A percentile compares a stretch with the other conserved stretches of the same genome.
Evolutionary conservation across 139 green algal species (phyloP).

Genomic region (Penium margaritaceum): DNA sequence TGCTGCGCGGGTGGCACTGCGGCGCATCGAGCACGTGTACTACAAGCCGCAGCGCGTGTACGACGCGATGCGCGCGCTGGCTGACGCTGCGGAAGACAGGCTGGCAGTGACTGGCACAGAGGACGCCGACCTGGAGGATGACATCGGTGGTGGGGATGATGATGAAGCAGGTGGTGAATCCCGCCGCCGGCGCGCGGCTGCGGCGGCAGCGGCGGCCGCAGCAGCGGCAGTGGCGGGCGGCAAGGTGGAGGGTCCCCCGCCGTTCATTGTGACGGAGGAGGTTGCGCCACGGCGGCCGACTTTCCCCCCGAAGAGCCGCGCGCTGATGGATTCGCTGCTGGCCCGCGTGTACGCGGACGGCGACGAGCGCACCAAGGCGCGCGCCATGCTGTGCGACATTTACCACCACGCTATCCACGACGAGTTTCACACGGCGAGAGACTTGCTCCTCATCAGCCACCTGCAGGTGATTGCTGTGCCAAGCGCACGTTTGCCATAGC

Average conservation of each 20-base stretch:
- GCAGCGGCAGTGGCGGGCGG: slow-evolving; percentile 55
- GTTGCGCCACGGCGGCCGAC: slow-evolving; percentile 14
- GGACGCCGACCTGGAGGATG: no score
- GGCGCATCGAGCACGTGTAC: slow-evolving; percentile 92
- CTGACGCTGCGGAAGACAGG: no score
- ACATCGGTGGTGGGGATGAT: no score
- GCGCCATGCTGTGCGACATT: slow-evolving; percentile 89
- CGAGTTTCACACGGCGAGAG: slow-evolving; percentile 82
- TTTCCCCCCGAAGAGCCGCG: slow-evolving; percentile 34
- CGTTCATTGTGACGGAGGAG: slow-evolving; percentile 24
- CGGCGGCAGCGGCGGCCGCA: not conserved
- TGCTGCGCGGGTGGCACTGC: slow-evolving; percentile 62
- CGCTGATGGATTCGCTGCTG: slow-evolving; percentile 54
- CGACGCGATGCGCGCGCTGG: slow-evolving; percentile 29
- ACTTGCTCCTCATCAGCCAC: slow-evolving; percentile 93
- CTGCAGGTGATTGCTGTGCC: no score
- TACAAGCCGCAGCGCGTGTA: slow-evolving; percentile 74
- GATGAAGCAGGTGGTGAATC: slow-evolving; percentile 17
- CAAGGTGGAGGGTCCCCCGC: slow-evolving; percentile 30
- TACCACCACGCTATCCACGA: slow-evolving; percentile 82
- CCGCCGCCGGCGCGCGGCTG: not conserved
- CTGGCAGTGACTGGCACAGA: no score
- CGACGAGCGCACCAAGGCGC: slow-evolving; percentile 93
- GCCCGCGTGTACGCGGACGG: slow-evolving; percentile 74
- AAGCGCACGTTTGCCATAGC: no score